Evolutionary conservation across 108 stramenopile genomes (phyloP), one percentile per base, ranked within the genome.

Genomic region (Cylindrotheca closterium): DNA sequence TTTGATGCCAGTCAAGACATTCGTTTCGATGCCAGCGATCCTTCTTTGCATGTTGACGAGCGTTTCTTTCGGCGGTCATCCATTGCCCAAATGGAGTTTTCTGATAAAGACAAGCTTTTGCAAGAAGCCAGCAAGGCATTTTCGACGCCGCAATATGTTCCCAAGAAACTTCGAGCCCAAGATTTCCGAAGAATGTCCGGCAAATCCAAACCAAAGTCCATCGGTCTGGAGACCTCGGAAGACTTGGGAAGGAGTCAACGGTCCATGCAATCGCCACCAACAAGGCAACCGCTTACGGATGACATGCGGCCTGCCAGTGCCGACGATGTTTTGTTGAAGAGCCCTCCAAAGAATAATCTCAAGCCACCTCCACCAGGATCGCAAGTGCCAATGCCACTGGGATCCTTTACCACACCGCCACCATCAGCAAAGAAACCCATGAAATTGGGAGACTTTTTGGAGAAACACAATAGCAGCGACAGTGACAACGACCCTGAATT

Each of bases 1-100:
- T 67, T 67, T 47, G 55, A 67, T 67, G 54, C 42, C 23, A 67
- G 55, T 22, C 46, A 67, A 57, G 51, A 67, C 29, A 22, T 67
- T 12, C 25, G 52, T 4, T 56, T 56, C 17, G 65, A 57, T 25
- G 65, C 55, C 4, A 55, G 55, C 48, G 17, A 67, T 53, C 52
- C 63, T 34, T 42, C 54, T 17, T 30, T 17, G 18, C 29, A n/a
- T 30, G 34, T 7, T 23, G 34, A 31, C 32, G n/a, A n/a, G n/a
- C n/a, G n/a, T n/a, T n/a, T n/a, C n/a, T 7, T 42, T 42, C 37
- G 37, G 7, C 37, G 37, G 7, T 42, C 37, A 15, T 42, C 37
- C 37, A 42, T 42, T 42, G 15, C 37, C 10, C 10, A 42, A 42
- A 42, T 42, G 37, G 37, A 42, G 15, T 42, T 42, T 42, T 7